A percentile compares a stretch with the other conserved stretches of the same genome.
Conservation (phyloP, 345 rosid species). For the Boechera stricta region DNA sequence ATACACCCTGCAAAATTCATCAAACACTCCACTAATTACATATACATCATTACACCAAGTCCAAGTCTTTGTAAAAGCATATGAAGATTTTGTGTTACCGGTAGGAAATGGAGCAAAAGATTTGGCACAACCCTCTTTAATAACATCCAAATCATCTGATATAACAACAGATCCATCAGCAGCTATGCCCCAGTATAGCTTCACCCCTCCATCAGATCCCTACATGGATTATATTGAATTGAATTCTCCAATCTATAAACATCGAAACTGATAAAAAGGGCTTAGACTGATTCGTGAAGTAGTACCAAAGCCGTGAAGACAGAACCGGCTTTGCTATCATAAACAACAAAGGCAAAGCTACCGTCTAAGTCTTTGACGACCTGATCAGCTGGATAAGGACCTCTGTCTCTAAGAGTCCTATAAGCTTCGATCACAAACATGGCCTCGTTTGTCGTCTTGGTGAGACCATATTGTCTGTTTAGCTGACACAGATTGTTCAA, state of each 20-base stretch:
- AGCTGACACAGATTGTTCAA: slow-evolving; percentile 72
- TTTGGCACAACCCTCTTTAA: slow-evolving; percentile 93
- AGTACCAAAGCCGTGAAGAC: slow-evolving; percentile 89
- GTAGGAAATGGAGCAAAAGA: slow-evolving; percentile 93
- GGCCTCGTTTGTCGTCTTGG: slow-evolving; percentile 79
- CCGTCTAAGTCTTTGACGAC: slow-evolving; percentile 93
- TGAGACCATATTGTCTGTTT: slow-evolving; percentile 77
- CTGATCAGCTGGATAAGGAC: slow-evolving; percentile 95
- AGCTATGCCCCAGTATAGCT: slow-evolving; percentile 89
- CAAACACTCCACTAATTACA: background rate
- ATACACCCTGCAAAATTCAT: slow-evolving; percentile 62
- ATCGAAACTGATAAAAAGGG: background rate
- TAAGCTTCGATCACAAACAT: slow-evolving; percentile 87
- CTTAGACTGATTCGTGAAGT: background rate
- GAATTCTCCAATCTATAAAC: background rate
- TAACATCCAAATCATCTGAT: slow-evolving; percentile 76
- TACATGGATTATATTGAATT: slow-evolving; percentile 32
- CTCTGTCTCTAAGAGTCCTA: slow-evolving; percentile 85
- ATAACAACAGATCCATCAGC: slow-evolving; percentile 91
- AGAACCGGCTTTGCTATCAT: slow-evolving; percentile 75
- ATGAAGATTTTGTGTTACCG: slow-evolving; percentile 42
- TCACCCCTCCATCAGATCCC: slow-evolving; percentile 92
- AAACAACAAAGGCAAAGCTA: slow-evolving; percentile 88
- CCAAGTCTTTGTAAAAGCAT: background rate
- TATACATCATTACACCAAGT: background rate